Base-by-base conservation (phyloP, 495 filamentous ascomycete genomes). In the Penicillium cosmopolitanum region DNA sequence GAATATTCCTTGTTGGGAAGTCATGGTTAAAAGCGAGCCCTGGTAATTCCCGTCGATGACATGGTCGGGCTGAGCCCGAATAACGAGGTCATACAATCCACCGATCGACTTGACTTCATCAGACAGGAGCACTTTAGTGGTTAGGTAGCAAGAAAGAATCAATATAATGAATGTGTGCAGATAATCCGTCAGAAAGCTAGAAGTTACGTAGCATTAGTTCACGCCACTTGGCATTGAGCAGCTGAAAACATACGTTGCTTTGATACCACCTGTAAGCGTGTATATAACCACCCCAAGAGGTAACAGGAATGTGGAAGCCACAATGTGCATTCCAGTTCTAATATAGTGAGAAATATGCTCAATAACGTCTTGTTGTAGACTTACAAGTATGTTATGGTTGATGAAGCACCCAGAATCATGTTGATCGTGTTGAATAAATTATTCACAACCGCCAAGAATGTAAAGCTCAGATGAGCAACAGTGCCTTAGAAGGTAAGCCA, bases 1-100 rank as follows among this genome's bases (percentile, higher is more conserved):
- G 56, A 97, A 90, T 16, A 87, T 92, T 21, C 93, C 93, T 65
- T 96, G 86, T 61, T 85, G 86, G 11, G 89, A 93, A 50, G 83
- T 79, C 93, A 98, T 97, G 6, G 94, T 97, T 8, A 98, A 73
- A 64, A 96, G 96, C 64, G 87, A 91, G 25, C 94, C 94, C 6
- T 85, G 81, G 3, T 87, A 85, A 73, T 98, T 98, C 10, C 94
- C 94, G 0, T 82, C 84, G 15, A 98, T 91, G 0, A 93, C 93
- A 64, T 96, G 88, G 4, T 59, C 66, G 12, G 82, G 76, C 4
- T 90, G 83, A n/a, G 91, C 93, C 55, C 84, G 76, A 1, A 88
- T 81, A 19, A 98, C 75, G 1, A 89, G 78, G 65, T 97, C 94
- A 60, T 93, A 97, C n/a, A 97, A 89, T 53, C 83, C 87, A 0